Evolutionary conservation across 768 basidiomycete genomes (phyloP), one percentile per base, ranked within the genome.

Genomic region (Lyophyllum semitale): DNA sequence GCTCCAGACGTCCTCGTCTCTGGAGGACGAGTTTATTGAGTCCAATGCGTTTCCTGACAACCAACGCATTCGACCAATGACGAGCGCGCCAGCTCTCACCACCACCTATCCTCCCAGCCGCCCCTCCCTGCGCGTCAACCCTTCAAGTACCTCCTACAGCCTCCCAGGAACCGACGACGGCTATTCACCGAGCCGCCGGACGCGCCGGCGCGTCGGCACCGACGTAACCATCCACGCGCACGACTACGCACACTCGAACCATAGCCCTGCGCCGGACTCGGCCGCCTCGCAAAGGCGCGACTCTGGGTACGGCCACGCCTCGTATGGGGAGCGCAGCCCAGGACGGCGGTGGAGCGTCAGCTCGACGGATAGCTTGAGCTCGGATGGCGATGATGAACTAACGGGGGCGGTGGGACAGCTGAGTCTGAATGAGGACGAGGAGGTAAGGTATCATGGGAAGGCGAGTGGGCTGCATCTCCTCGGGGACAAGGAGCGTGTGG

Each of bases 371-470:
- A 71, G 69, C 32, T 32, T 63, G 38, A 71, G 67, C 59, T 72
- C 73, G 38, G 71, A 66, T 27, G 73, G 71, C 43, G 77, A 77
- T 32, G 75, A 71, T n/a, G 77, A 76, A 27, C 65, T 80, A 30
- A 77, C 81, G 29, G 84, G 86, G 54, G 92, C 91, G 26, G 81
- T 94, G 4, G 93, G 93, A 2, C 92, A 95, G 71, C 75, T 95
- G 55, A 91, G 89, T 59, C 64, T 95, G 61, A 93, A 95, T 63
- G 93, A 95, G 73, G 89, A 94, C 51, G 81, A 84, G 53, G 85
- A 95, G 67, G 84, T 95, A 12, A 76, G 93, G 33, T 95, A 88
- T 68, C 93, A 95, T 63, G 92, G 93, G 26, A 91, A 91, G 69
- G 88, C 83, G 4, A 91, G 89, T 55, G 91, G 92, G 1, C 69